A percentile compares a stretch with the other conserved stretches of the same genome.
phyloP scores from a whole-genome alignment of 345 rosid genomes.

The Rhodamnia argentea region DNA sequence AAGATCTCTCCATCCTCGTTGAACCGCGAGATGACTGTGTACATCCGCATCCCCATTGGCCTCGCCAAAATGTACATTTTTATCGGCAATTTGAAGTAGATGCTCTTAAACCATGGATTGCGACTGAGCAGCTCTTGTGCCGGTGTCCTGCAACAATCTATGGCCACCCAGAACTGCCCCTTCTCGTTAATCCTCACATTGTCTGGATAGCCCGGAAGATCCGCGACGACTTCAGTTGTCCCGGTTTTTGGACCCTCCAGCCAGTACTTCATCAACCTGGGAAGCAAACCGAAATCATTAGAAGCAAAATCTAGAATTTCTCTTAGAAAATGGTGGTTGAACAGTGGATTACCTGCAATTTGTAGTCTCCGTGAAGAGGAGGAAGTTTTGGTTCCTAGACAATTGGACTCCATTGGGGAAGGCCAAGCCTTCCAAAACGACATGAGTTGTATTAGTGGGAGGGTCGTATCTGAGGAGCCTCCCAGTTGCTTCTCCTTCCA shows the following conservation, averaged over 20 bases:
- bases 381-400: conserved; percentile 68
- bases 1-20: conserved; percentile 50
- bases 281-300: not conserved
- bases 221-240: conserved; percentile 30
- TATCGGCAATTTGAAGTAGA: conserved; percentile 71
- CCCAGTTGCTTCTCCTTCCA: conserved; percentile 93
- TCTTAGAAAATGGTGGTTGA: not conserved
- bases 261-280: conserved; percentile 86
- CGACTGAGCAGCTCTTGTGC: conserved; percentile 65
- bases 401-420: conserved; percentile 92
- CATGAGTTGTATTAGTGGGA: conserved; percentile 60
- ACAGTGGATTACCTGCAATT: conserved; percentile 61
- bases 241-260: conserved; percentile 63
- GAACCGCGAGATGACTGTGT: conserved; percentile 59
- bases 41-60: conserved; percentile 94
- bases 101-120: conserved; percentile 71
- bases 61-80: conserved; percentile 57
- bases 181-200: conserved; percentile 70
- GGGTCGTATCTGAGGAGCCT: conserved; percentile 91
- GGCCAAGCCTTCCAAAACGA: conserved; percentile 78
- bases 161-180: conserved; percentile 94
- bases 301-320: not conserved
- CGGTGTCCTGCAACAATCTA: conserved; percentile 83
- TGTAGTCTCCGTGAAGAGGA: conserved; percentile 84
- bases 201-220: conserved; percentile 96